These are phyloP conservation scores for Hygrophorus russula DNA, from an alignment of 768 basidiomycete species.

Conservation along the genomic window DNA sequence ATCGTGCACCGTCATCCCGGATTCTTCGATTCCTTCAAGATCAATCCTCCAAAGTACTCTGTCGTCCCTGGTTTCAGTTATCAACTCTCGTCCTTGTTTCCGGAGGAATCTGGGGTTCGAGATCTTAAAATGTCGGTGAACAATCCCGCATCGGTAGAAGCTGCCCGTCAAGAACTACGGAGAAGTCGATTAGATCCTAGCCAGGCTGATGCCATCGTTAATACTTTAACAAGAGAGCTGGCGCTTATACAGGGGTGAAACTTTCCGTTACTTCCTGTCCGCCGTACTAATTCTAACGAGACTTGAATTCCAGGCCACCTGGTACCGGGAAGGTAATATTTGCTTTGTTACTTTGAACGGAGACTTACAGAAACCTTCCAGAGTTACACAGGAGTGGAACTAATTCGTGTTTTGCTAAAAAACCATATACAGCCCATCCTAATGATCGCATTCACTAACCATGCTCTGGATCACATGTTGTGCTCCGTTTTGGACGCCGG, in stretches of 20 bases:
- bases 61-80: slow-evolving; percentile 42
- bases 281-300: background rate
- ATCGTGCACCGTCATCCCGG: slow-evolving; percentile 32
- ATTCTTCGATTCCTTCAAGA: slow-evolving; percentile 19
- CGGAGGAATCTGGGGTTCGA: slow-evolving; percentile 23
- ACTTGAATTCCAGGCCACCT: slow-evolving; percentile 41
- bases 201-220: slow-evolving; percentile 60
- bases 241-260: slow-evolving; percentile 62
- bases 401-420: slow-evolving; percentile 51
- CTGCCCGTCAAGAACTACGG: slow-evolving; percentile 35
- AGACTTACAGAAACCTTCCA: slow-evolving; percentile 12
- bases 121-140: slow-evolving; percentile 30
- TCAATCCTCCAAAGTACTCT: slow-evolving; percentile 48
- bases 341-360: background rate
- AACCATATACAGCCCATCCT: slow-evolving; percentile 43
- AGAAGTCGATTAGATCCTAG: slow-evolving; percentile 54
- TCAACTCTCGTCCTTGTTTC: slow-evolving; percentile 44
- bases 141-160: slow-evolving; percentile 30
- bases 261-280: background rate
- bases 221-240: slow-evolving; percentile 47
- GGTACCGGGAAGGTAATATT: slow-evolving; percentile 61
- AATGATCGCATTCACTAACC: slow-evolving; percentile 61
- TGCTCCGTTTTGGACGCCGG: slow-evolving; percentile 48
- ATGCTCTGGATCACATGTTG: slow-evolving; percentile 68
- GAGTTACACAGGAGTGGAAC: slow-evolving; percentile 60